Evolutionary conservation across 2,329 filamentous ascomycete species (phyloP).

Genomic region (Nemania sp.): DNA sequence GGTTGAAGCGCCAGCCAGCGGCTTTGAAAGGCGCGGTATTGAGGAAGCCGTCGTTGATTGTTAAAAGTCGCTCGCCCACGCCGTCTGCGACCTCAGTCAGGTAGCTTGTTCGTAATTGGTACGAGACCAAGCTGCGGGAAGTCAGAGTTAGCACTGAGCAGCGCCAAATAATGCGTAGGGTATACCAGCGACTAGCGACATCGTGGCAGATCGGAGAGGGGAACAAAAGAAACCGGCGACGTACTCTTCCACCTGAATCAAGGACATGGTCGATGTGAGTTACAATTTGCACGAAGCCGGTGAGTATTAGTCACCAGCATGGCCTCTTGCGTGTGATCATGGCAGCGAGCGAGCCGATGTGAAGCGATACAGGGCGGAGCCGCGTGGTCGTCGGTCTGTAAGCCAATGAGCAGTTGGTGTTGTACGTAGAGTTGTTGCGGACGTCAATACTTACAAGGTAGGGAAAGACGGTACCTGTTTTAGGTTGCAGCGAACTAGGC

Average conservation of each 20-base stretch:
- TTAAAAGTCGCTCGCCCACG: conserved; percentile 82
- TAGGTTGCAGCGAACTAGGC: too few relatives aligned
- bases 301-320: neutral
- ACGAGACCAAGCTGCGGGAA: conserved; percentile 69
- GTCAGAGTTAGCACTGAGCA: conserved; percentile 28
- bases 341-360: too few relatives aligned
- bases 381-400: neutral
- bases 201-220: too few relatives aligned
- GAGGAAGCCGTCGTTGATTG: conserved; percentile 75
- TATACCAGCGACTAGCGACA: too few relatives aligned
- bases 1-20: conserved; percentile 76
- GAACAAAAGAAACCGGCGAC: conserved; percentile 4
- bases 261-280: conserved; percentile 31
- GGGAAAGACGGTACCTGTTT: too few relatives aligned
- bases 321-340: too few relatives aligned
- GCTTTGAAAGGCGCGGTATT: conserved; percentile 82
- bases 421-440: too few relatives aligned
- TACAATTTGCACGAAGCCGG: neutral
- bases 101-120: conserved; percentile 80
- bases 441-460: too few relatives aligned
- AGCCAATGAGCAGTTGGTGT: too few relatives aligned
- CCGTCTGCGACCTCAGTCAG: conserved; percentile 80
- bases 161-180: too few relatives aligned
- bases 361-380: too few relatives aligned
- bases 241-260: conserved; percentile 40